Conservation (phyloP, 2,329 filamentous ascomycete species). For the Teratosphaeria epicoccoides region DNA sequence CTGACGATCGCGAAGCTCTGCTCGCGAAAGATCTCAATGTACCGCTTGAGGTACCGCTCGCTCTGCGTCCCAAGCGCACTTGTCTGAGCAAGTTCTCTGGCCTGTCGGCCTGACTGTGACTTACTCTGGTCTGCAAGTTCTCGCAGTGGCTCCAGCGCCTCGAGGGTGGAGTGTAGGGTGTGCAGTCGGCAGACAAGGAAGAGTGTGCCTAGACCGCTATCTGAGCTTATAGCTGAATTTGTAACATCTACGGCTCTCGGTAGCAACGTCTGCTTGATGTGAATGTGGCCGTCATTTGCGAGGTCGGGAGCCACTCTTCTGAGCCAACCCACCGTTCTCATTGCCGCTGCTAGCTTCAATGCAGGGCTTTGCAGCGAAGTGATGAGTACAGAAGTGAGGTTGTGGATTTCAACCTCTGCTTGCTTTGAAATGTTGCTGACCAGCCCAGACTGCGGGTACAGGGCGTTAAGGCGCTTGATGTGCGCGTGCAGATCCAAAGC, state of each 20-base stretch:
- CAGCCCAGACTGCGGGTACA: constrained; percentile 71
- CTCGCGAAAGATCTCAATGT: constrained; percentile 94
- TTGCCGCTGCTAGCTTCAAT: constrained; percentile 78
- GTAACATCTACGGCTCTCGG: neutral
- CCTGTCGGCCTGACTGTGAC: constrained; percentile 23
- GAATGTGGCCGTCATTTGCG: constrained; percentile 30
- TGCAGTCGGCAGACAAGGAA: constrained; percentile 80
- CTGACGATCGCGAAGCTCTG: constrained; percentile 94
- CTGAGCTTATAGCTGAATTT: constrained; percentile 18
- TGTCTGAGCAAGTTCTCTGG: constrained; percentile 20
- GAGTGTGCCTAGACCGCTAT: constrained; percentile 67
- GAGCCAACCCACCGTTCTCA: constrained; percentile 86
- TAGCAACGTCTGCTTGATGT: neutral
- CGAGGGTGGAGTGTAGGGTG: constrained; percentile 67
- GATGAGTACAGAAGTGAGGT: constrained; percentile 78
- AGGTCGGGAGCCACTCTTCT: constrained; percentile 77
- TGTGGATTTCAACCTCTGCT: constrained; percentile 77
- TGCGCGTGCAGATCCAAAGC: constrained; percentile 90
- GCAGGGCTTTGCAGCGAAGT: constrained; percentile 62
- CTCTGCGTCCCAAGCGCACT: constrained; percentile 75
- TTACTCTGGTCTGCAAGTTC: constrained; percentile 85
- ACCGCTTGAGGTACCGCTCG: constrained; percentile 85
- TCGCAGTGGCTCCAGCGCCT: constrained; percentile 72
- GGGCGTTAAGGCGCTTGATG: constrained; percentile 69
- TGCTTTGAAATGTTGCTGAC: constrained; percentile 63